Conservation (phyloP, 2,329 filamentous ascomycete genomes). For the Ceratocystis destructans region DNA sequence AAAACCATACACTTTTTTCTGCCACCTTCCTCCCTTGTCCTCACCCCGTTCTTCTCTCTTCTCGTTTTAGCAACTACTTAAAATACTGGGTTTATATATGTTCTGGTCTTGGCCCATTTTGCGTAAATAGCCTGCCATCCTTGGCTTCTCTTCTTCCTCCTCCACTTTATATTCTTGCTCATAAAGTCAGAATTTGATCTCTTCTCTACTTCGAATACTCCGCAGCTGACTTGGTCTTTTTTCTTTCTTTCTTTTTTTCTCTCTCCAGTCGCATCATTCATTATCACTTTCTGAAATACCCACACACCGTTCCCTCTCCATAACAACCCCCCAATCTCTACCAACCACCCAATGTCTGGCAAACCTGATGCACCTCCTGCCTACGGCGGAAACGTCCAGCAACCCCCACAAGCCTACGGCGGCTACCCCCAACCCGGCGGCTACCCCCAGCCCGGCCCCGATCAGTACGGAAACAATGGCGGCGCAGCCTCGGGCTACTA, state of each 20-base stretch:
- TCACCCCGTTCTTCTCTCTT: not conserved
- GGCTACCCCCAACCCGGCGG: conserved; percentile 29
- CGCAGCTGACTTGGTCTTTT: not conserved
- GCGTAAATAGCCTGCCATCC: not conserved
- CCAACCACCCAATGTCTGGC: conserved; percentile 7
- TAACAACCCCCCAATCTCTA: not conserved
- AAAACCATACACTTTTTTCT: not conserved
- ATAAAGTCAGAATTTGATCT: not conserved
- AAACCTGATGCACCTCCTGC: conserved; percentile 31
- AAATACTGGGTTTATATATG: not conserved
- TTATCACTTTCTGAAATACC: not conserved
- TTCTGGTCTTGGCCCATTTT: not conserved
- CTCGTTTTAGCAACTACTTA: conserved; percentile 1
- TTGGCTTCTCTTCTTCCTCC: not conserved
- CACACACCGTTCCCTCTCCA: not conserved
- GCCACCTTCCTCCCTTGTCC: not conserved
- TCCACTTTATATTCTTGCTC: not conserved
- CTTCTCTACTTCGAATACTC: not conserved
- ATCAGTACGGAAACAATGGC: conserved; percentile 8
- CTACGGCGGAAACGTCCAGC: conserved; percentile 30
- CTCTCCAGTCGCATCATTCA: not conserved
- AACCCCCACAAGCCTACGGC: conserved; percentile 34
- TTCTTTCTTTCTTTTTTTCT: conserved; percentile 3
- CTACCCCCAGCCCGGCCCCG: conserved; percentile 26
- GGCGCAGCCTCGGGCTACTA: conserved; percentile 11